Evolutionary conservation across 495 filamentous ascomycete genomes (phyloP).

Genomic region (Neurospora sp.): DNA sequence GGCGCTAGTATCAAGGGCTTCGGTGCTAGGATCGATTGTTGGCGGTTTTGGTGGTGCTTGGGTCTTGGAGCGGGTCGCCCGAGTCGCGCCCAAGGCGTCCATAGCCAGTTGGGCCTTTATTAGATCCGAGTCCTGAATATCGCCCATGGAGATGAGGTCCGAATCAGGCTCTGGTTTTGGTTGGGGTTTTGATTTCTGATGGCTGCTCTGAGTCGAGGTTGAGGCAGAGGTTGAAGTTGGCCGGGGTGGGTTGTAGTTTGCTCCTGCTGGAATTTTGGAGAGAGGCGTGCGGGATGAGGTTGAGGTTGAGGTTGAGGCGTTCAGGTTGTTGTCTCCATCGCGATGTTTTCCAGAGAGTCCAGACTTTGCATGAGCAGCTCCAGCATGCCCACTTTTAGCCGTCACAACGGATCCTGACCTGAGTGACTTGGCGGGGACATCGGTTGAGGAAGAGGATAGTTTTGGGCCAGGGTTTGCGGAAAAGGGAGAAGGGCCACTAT

Average conservation of each 20-base stretch:
- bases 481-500: constrained; percentile 4
- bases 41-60: background rate
- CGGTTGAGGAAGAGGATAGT: background rate
- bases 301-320: background rate
- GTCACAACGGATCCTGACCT: background rate
- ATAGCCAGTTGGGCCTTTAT: background rate
- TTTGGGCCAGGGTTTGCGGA: background rate
- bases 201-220: background rate
- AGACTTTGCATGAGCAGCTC: background rate
- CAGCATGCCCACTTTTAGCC: background rate
- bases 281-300: background rate
- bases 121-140: background rate
- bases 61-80: background rate
- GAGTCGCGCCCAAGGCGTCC: background rate
- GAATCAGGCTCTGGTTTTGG: background rate
- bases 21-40: background rate
- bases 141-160: background rate
- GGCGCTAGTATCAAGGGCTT: background rate
- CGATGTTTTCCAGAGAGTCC: background rate
- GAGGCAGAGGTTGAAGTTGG: background rate
- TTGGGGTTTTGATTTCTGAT: background rate
- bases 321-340: background rate
- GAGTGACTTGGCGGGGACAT: constrained; percentile 5
- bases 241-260: background rate
- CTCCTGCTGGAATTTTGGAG: background rate